phyloP scores from a whole-genome alignment of 106 monocot genomes.

The Dioscorea zingiberensis region DNA sequence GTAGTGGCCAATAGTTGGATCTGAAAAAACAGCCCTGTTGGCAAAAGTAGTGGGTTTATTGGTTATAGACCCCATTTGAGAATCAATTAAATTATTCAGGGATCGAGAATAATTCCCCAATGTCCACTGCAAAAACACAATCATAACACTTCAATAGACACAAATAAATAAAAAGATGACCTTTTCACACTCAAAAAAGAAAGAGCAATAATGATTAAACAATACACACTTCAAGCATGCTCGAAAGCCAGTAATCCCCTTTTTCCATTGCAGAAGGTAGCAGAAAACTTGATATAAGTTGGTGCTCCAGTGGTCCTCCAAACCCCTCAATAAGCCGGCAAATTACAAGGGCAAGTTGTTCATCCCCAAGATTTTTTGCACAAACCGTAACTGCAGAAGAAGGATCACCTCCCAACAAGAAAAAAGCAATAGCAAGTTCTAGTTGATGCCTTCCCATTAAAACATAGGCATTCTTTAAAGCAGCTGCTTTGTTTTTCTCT shows the following conservation, averaged over 20 bases:
- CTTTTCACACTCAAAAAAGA: neutral
- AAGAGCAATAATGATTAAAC: constrained; percentile 10
- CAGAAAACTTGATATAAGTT: constrained; percentile 61
- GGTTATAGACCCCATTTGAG: constrained; percentile 5
- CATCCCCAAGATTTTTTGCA: constrained; percentile 94
- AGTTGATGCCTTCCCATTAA: constrained; percentile 91
- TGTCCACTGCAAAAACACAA: constrained; percentile 62
- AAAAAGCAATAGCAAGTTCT: constrained; percentile 91
- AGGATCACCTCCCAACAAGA: constrained; percentile 80
- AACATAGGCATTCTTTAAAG: constrained; percentile 98
- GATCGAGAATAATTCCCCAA: constrained; percentile 72
- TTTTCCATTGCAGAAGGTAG: constrained; percentile 83
- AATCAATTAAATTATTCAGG: constrained; percentile 31
- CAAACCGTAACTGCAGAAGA: constrained; percentile 86
- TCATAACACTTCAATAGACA: neutral
- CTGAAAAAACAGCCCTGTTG: constrained; percentile 28
- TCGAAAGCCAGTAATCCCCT: constrained; percentile 70
- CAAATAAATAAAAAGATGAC: neutral
- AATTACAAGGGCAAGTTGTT: constrained; percentile 92
- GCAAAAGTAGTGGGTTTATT: constrained; percentile 6
- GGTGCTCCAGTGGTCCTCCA: constrained; percentile 73
- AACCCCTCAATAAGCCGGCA: constrained; percentile 83
- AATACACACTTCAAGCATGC: constrained; percentile 68
- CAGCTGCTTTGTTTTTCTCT: constrained; percentile 87
- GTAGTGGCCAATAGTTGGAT: constrained; percentile 76